These are phyloP conservation scores for Aspergillus olivimuriae DNA, from an alignment of 495 filamentous ascomycete genomes.

Conservation along the genomic window DNA sequence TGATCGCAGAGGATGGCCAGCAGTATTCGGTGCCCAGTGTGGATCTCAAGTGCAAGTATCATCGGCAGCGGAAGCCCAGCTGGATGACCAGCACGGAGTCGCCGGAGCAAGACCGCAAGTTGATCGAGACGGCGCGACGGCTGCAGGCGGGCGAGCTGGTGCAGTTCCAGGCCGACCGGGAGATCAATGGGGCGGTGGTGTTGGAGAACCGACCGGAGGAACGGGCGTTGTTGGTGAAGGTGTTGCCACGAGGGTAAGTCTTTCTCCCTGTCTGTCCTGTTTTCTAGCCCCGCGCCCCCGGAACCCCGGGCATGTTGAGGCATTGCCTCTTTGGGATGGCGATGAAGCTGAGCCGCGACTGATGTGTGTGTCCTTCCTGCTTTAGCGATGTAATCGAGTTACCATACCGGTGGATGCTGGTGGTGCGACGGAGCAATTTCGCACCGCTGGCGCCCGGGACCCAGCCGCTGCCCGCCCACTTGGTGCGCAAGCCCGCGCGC, in stretches of 20 bases:
- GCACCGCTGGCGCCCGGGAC: constrained; percentile 46
- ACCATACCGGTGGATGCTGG: constrained; percentile 50
- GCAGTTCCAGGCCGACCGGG: constrained; percentile 81
- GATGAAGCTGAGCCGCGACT: constrained; percentile 10
- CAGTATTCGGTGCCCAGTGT: constrained; percentile 86
- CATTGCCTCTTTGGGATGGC: constrained; percentile 12
- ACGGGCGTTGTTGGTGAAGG: constrained; percentile 67
- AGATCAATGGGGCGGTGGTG: constrained; percentile 88
- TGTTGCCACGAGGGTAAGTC: constrained; percentile 82
- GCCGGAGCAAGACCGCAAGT: constrained; percentile 56
- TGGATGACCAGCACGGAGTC: constrained; percentile 57
- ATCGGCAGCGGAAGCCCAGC: constrained; percentile 76
- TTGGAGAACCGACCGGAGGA: constrained; percentile 68
- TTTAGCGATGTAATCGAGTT: constrained; percentile 46
- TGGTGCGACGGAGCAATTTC: constrained; percentile 48
- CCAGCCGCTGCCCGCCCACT: constrained; percentile 53
- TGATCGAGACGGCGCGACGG: constrained; percentile 55
- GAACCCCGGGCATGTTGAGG: constrained; percentile 10
- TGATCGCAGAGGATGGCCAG: constrained; percentile 85
- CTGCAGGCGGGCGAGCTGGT: constrained; percentile 71
- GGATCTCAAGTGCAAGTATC: constrained; percentile 90
- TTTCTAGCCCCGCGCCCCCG: constrained; percentile 21
- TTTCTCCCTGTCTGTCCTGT: constrained; percentile 6
- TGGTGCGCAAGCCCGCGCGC: constrained; percentile 42
- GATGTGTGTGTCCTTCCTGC: neutral